A percentile compares a stretch with the other conserved stretches of the same genome.
These are phyloP conservation scores for Picea sitchensis DNA, from an alignment of 75 land plant genomes.

Conservation along the genomic window DNA sequence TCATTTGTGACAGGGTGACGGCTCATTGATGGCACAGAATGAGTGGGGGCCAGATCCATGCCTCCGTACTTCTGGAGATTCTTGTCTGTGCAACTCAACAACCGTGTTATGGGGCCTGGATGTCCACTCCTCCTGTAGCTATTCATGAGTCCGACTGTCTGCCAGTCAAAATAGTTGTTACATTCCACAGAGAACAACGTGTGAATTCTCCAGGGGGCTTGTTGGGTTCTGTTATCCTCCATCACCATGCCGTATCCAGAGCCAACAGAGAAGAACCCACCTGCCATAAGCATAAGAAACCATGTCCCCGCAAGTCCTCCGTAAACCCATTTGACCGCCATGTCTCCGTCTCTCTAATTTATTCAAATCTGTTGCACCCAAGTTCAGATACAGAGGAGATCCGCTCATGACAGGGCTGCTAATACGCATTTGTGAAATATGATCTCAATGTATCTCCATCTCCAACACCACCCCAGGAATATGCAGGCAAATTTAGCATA, in stretches of 20 bases:
- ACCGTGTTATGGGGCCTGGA: slow-evolving; percentile 83
- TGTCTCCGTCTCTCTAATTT: neutral
- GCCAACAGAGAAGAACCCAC: neutral
- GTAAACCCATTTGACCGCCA: neutral
- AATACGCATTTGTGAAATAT: neutral
- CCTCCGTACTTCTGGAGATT: slow-evolving; percentile 61
- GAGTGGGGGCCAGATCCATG: slow-evolving; percentile 87
- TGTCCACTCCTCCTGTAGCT: slow-evolving; percentile 80
- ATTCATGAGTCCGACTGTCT: slow-evolving; percentile 89
- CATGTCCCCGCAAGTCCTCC: neutral
- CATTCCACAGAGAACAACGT: slow-evolving; percentile 96
- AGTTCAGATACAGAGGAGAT: neutral
- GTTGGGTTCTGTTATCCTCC: slow-evolving; percentile 2
- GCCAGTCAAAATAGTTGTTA: slow-evolving; percentile 94
- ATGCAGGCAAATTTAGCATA: neutral
- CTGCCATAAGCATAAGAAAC: neutral
- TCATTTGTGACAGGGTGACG: slow-evolving; percentile 90
- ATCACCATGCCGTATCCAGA: neutral
- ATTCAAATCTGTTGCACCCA: neutral
- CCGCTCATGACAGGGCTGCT: neutral
- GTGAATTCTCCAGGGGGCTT: slow-evolving; percentile 73
- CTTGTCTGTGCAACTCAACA: slow-evolving; percentile 91
- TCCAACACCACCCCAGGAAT: neutral
- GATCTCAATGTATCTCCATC: neutral
- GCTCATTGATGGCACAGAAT: slow-evolving; percentile 94